Conservation (phyloP, 176 grass and related monocot species). For the Triticum turgidum region DNA sequence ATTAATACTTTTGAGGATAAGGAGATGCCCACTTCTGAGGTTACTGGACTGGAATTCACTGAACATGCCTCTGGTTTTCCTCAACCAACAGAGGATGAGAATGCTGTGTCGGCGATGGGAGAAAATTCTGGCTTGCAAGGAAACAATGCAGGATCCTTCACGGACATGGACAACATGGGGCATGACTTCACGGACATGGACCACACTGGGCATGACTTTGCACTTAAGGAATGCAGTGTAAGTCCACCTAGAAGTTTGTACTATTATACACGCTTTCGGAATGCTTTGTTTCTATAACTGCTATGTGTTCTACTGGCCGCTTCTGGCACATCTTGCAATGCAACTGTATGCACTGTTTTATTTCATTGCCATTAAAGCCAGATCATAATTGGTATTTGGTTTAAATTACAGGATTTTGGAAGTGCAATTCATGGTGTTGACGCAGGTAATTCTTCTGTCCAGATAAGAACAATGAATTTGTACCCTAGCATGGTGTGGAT, state of each 20-base stretch:
- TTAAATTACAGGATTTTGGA: conserved; percentile 82
- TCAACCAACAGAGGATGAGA: conserved; percentile 46
- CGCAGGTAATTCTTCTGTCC: conserved; percentile 69
- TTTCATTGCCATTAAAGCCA: conserved; percentile 1
- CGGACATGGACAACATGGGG: conserved; percentile 51
- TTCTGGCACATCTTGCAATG: not conserved
- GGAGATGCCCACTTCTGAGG: conserved; percentile 51
- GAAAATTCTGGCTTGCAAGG: conserved; percentile 86
- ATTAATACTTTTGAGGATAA: conserved; percentile 37
- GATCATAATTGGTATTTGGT: conserved; percentile 16
- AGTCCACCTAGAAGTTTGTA: conserved; percentile 34
- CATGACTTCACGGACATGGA: conserved; percentile 68
- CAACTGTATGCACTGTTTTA: conserved; percentile 1
- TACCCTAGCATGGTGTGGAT: conserved; percentile 5
- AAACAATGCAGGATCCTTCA: conserved; percentile 50
- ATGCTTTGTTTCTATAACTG: conserved; percentile 26
- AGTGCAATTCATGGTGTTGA: conserved; percentile 70
- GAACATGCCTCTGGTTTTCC: conserved; percentile 38
- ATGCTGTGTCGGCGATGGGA: conserved; percentile 64
- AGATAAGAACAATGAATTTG: conserved; percentile 10
- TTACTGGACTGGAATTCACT: conserved; percentile 34
- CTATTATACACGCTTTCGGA: not conserved
- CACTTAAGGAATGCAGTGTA: conserved; percentile 77
- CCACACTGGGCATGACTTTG: conserved; percentile 50
- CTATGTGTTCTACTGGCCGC: conserved; percentile 4